Percentiles rank a stretch among this genome's conserved stretches.
Conservation (phyloP, 257 asterid genomes). For the Echites panduratus region DNA sequence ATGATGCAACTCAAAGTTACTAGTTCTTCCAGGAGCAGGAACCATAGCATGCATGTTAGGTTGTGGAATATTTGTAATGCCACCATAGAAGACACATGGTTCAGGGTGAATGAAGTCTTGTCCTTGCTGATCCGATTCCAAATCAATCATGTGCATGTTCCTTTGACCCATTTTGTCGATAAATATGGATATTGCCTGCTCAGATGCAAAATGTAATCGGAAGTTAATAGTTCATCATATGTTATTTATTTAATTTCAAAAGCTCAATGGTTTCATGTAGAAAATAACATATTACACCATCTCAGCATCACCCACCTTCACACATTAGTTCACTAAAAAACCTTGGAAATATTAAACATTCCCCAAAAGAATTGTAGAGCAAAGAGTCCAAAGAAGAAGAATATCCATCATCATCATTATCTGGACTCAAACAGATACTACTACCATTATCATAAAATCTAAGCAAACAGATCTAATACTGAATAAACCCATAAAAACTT, state of each 20-base stretch:
- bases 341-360: not conserved
- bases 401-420: not conserved
- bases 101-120: conserved; percentile 49
- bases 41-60: conserved; percentile 1
- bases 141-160: conserved; percentile 45
- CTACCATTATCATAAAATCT: not conserved
- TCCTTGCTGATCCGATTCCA: conserved; percentile 55
- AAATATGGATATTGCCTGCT: conserved; percentile 33
- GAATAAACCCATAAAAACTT: not conserved
- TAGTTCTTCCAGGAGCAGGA: conserved; percentile 36
- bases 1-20: conserved; percentile 37
- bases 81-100: conserved; percentile 52
- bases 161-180: conserved; percentile 60
- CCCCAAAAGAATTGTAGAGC: not conserved
- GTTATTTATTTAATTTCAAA: conserved; percentile 1
- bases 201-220: conserved; percentile 18
- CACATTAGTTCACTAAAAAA: not conserved
- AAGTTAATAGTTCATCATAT: not conserved
- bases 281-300: not conserved
- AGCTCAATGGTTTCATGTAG: conserved; percentile 6
- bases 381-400: not conserved
- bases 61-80: conserved; percentile 44
- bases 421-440: not conserved
- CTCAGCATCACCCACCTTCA: not conserved
- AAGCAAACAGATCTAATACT: not conserved